phyloP scores from a whole-genome alignment of 2,329 filamentous ascomycete species.

The Nemania sp. region DNA sequence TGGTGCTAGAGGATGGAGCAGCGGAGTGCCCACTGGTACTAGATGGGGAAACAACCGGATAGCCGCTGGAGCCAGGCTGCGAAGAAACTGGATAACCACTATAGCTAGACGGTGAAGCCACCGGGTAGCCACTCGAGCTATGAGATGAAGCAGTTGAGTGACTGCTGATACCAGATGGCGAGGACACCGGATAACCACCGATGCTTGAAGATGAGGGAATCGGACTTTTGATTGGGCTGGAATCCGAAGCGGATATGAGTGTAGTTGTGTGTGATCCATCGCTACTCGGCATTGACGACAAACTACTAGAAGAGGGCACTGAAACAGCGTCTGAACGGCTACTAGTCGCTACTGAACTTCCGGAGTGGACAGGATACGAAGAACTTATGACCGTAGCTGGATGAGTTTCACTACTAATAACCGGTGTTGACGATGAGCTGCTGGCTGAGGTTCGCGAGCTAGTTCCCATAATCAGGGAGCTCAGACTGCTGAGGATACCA shows the following conservation, averaged over 20 bases:
- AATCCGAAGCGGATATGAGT: neutral
- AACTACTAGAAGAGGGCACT: neutral
- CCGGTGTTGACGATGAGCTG: neutral
- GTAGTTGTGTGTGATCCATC: neutral
- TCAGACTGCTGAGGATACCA: conserved; percentile 49
- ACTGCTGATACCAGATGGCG: too few species aligned
- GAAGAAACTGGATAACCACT: too few species aligned
- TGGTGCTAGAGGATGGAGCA: conserved; percentile 7
- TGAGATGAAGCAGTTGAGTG: too few species aligned
- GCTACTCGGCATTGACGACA: neutral
- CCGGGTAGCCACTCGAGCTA: too few species aligned
- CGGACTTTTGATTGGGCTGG: neutral
- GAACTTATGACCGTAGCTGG: conserved; percentile 4
- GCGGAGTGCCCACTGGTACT: neutral
- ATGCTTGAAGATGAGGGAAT: too few species aligned
- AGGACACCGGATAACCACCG: too few species aligned
- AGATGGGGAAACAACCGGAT: too few species aligned
- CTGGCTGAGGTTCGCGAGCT: conserved; percentile 25
- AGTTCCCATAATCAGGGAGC: conserved; percentile 48
- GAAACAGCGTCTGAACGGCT: neutral
- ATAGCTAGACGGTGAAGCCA: too few species aligned
- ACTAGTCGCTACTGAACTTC: neutral
- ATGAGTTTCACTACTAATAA: conserved; percentile 16
- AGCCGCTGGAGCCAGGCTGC: too few species aligned
- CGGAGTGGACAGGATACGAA: conserved; percentile 2